Evolutionary conservation across 257 asterid species (phyloP).

Genomic region (Jasminum sambac): DNA sequence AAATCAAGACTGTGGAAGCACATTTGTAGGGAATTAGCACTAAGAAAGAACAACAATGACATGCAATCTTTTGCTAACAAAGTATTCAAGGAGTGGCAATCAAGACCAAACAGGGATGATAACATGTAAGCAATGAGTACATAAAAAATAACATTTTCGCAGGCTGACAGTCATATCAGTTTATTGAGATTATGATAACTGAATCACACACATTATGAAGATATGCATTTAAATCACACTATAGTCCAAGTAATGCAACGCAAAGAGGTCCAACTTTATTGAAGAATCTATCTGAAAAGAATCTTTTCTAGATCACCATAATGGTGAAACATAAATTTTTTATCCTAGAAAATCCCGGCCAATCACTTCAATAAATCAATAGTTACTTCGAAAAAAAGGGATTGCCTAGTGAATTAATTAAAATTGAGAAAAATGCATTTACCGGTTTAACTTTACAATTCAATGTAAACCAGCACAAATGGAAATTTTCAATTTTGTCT

Average conservation of each 20-base stretch:
- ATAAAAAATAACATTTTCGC: background rate
- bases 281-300: background rate
- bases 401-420: conserved; percentile 1
- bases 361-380: conserved; percentile 23
- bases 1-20: background rate
- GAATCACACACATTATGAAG: background rate
- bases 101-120: too few species aligned
- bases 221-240: background rate
- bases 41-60: background rate
- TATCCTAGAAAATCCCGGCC: background rate
- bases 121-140: background rate
- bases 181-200: background rate
- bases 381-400: background rate
- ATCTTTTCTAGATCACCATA: background rate
- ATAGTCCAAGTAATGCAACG: background rate
- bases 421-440: conserved; percentile 1
- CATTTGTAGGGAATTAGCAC: background rate
- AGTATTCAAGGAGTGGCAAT: background rate
- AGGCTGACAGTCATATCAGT: background rate
- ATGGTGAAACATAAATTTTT: background rate
- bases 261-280: background rate
- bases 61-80: background rate
- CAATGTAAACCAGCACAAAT: background rate
- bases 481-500: background rate
- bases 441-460: background rate